These are phyloP conservation scores for Eucalyptus regnans DNA, from an alignment of 345 rosid genomes.

Conservation along the genomic window DNA sequence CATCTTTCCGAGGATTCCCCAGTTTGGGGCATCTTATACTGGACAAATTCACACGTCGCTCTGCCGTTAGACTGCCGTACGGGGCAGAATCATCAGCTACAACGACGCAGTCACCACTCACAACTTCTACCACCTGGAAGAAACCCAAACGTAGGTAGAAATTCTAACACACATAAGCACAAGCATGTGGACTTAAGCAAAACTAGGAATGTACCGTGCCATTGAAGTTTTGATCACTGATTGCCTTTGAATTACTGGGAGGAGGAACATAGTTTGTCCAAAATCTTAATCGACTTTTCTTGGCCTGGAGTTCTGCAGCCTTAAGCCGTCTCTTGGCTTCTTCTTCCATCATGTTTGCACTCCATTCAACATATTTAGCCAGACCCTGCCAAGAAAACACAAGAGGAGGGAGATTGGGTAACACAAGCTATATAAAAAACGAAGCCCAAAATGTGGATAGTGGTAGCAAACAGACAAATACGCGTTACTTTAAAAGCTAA, in stretches of 20 bases:
- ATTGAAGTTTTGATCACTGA: slow-evolving; percentile 77
- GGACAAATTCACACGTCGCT: slow-evolving; percentile 81
- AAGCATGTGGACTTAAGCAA: not conserved
- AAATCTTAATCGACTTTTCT: slow-evolving; percentile 61
- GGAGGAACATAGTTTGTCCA: slow-evolving; percentile 93
- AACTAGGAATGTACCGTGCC: slow-evolving; percentile 51
- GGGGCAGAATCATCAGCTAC: slow-evolving; percentile 93
- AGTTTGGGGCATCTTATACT: slow-evolving; percentile 91
- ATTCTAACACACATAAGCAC: not conserved
- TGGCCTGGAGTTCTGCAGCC: slow-evolving; percentile 86
- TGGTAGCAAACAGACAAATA: not conserved
- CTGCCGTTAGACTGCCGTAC: slow-evolving; percentile 74
- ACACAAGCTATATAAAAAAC: not conserved
- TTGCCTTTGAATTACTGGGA: slow-evolving; percentile 75
- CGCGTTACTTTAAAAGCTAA: not conserved
- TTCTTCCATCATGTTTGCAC: slow-evolving; percentile 97
- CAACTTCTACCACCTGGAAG: slow-evolving; percentile 87
- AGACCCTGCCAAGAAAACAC: slow-evolving; percentile 45
- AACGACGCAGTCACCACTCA: slow-evolving; percentile 87
- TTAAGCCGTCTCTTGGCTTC: slow-evolving; percentile 68
- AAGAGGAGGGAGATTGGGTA: not conserved
- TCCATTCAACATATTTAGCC: slow-evolving; percentile 97
- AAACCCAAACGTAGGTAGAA: not conserved
- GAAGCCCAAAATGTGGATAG: not conserved
- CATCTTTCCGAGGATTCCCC: slow-evolving; percentile 82